A percentile compares a stretch with the other conserved stretches of the same genome.
phyloP scores from a whole-genome alignment of 192 early-diverging fungal genomes.

The Umbelopsis vinacea region DNA sequence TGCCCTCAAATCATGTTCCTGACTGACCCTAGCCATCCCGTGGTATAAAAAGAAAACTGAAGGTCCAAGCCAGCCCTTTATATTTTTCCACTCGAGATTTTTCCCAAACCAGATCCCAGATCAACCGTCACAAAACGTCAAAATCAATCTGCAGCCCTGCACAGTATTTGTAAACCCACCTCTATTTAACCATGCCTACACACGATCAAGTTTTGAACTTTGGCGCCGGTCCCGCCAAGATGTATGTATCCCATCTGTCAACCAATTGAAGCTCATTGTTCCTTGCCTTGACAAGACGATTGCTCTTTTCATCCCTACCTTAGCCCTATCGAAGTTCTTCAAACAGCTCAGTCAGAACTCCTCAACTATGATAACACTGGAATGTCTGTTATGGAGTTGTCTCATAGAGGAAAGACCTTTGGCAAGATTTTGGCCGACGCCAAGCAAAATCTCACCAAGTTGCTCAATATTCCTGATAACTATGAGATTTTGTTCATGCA shows the following conservation, averaged over 20 bases:
- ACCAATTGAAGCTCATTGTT: neutral
- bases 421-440: constrained; percentile 75
- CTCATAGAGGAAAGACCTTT: constrained; percentile 89
- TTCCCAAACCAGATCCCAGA: no score
- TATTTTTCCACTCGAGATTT: no score
- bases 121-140: neutral
- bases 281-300: neutral
- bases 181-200: constrained; percentile 4
- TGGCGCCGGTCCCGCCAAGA: constrained; percentile 90
- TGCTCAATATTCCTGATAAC: constrained; percentile 86
- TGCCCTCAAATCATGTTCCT: no score
- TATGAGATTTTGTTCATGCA: constrained; percentile 95
- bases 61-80: neutral
- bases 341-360: constrained; percentile 82
- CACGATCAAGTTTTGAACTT: constrained; percentile 69
- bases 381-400: constrained; percentile 94
- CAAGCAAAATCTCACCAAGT: constrained; percentile 67
- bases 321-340: constrained; percentile 76
- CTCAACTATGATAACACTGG: constrained; percentile 82
- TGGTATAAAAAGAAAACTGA: no score
- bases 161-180: no score
- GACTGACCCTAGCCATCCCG: no score
- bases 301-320: neutral
- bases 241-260: constrained; percentile 43
- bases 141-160: no score